These are phyloP conservation scores for Eutypella sp. DNA, from an alignment of 2,329 filamentous ascomycete species.

Conservation along the genomic window DNA sequence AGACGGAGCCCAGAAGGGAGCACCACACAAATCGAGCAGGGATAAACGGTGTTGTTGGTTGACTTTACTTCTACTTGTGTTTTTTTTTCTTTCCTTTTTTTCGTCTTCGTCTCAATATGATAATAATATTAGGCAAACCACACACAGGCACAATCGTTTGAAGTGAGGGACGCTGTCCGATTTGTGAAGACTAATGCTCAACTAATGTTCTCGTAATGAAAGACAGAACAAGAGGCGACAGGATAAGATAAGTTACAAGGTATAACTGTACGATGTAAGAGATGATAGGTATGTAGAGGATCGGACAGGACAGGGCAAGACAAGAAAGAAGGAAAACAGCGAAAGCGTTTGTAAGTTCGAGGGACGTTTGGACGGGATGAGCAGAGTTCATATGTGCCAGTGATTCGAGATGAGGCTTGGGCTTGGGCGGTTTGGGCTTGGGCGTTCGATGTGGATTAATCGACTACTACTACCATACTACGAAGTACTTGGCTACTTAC, in stretches of 20 bases:
- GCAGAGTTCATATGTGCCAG: neutral
- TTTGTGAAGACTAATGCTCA: conserved; percentile 14
- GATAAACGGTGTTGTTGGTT: conserved; percentile 13
- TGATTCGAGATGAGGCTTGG: conserved; percentile 1
- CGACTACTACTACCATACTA: too few species aligned
- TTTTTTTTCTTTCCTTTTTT: too few species aligned
- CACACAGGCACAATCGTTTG: conserved; percentile 14
- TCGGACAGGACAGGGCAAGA: neutral
- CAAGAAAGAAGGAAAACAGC: neutral
- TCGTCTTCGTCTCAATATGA: conserved; percentile 9
- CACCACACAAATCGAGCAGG: conserved; percentile 14
- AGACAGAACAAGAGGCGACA: conserved; percentile 11
- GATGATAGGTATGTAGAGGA: neutral
- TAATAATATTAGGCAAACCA: conserved; percentile 4
- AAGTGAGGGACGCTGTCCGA: conserved; percentile 14
- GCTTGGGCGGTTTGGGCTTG: too few species aligned
- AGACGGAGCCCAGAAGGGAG: too few species aligned
- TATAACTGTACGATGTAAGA: neutral
- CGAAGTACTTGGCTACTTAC: too few species aligned
- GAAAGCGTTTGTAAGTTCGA: neutral
- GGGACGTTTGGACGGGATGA: neutral
- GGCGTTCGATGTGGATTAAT: too few species aligned
- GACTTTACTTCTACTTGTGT: conserved; percentile 1
- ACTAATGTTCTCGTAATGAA: conserved; percentile 14
- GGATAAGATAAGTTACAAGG: too few species aligned